A percentile compares a stretch with the other conserved stretches of the same genome.
Conservation (phyloP, 495 filamentous ascomycete genomes). For the Aeminium ludgeri region DNA sequence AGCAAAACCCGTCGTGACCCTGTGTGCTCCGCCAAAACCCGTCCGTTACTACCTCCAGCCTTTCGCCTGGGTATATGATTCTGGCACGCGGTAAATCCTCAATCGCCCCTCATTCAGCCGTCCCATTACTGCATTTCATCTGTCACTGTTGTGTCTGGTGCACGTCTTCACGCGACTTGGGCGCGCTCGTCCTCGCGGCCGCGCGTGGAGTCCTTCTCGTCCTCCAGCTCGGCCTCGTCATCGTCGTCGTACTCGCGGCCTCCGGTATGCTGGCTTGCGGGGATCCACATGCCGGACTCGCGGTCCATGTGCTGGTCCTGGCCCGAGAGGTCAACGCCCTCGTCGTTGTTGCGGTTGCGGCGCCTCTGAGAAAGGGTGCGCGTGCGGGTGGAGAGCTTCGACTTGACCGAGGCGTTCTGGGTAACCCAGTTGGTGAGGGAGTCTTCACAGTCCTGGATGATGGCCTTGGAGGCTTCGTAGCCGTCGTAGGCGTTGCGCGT, state of each 20-base stretch:
- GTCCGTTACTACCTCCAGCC: too few species aligned
- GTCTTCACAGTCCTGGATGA: constrained; percentile 98
- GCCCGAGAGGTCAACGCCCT: constrained; percentile 59
- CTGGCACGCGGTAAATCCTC: too few species aligned
- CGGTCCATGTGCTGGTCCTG: constrained; percentile 73
- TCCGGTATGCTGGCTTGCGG: constrained; percentile 55
- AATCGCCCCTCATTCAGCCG: too few species aligned
- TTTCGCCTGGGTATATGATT: too few species aligned
- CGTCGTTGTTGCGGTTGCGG: constrained; percentile 42
- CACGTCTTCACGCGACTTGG: too few species aligned
- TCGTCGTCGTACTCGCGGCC: constrained; percentile 42
- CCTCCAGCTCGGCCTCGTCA: constrained; percentile 45
- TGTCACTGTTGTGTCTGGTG: too few species aligned
- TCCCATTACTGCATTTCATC: too few species aligned
- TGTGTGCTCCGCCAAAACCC: too few species aligned
- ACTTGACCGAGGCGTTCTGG: constrained; percentile 70
- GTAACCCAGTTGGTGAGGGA: constrained; percentile 91
- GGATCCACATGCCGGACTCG: constrained; percentile 68
- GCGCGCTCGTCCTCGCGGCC: constrained; percentile 44
- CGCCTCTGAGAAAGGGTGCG: constrained; percentile 75
- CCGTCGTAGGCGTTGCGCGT: constrained; percentile 93
- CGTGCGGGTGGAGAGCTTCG: constrained; percentile 69
- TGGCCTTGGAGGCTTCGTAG: constrained; percentile 94
- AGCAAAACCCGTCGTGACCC: too few species aligned
- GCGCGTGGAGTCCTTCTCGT: constrained; percentile 34